Evolutionary conservation across 2,329 filamentous ascomycete genomes (phyloP).

Genomic region (Neoascochyta sp.): DNA sequence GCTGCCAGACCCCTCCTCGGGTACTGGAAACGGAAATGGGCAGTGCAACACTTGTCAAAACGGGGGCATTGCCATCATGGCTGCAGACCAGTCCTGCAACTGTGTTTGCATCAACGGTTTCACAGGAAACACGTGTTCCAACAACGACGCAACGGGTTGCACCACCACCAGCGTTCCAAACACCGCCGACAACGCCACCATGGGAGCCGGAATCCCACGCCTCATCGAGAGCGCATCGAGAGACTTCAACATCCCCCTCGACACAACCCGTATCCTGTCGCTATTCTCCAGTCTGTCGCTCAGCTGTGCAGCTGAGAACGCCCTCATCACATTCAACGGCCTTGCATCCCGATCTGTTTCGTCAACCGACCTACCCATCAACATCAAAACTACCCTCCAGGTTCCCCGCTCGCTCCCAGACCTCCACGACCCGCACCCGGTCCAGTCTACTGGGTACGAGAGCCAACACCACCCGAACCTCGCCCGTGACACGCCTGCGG

Average conservation of each 20-base stretch:
- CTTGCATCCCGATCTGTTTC: conserved; percentile 30
- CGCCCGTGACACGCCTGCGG: conserved; percentile 10
- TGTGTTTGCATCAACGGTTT: conserved; percentile 91
- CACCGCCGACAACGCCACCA: conserved; percentile 58
- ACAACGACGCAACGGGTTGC: conserved; percentile 52
- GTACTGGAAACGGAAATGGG: conserved; percentile 11
- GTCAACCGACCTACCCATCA: conserved; percentile 13
- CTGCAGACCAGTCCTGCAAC: conserved; percentile 62
- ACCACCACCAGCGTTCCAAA: conserved; percentile 48
- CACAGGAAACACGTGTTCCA: conserved; percentile 59
- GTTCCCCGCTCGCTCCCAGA: conserved; percentile 23
- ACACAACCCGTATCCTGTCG: conserved; percentile 64
- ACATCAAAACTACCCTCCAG: conserved; percentile 16
- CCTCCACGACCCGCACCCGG: conserved; percentile 22
- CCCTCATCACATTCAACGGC: conserved; percentile 76
- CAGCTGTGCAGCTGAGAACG: conserved; percentile 81
- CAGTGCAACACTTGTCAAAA: conserved; percentile 71
- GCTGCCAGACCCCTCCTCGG: conserved; percentile 19
- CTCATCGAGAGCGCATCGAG: conserved; percentile 62
- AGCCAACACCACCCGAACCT: conserved; percentile 19
- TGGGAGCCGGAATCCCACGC: conserved; percentile 74
- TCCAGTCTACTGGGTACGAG: conserved; percentile 19
- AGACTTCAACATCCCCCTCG: conserved; percentile 74
- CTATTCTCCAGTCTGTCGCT: conserved; percentile 72
- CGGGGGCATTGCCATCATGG: conserved; percentile 72